Evolutionary conservation across 2,329 filamentous ascomycete species (phyloP), one percentile per base, ranked within the genome.

Genomic region (Paradendryphiella salina): DNA sequence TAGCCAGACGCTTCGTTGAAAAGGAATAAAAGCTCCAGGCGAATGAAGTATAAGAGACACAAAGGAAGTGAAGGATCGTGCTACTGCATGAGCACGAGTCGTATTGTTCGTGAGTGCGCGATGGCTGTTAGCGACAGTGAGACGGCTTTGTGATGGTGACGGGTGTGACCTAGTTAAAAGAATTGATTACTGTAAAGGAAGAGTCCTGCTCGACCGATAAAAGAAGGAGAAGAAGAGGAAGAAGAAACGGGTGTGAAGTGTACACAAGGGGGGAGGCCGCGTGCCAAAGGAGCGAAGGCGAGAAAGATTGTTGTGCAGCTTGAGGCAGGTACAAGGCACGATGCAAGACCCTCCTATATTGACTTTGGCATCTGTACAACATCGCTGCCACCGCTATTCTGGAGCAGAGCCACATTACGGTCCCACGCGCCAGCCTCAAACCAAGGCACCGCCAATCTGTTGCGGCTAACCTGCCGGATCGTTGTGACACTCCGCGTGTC

Each of bases 351-450:
- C 59, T 71, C 69, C 61, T 71, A 71, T 71, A 70, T 70, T 65
- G 62, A 67, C 51, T 63, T 59, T 39, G 54, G 56, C 65, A 61
- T 57, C 57, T 63, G 53, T 59, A 54, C 59, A 49, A 59, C 60
- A 54, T 62, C 55, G 57, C 46, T 57, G 51, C 50, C 53, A 63
- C 47, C 51, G 50, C 43, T 46, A 53, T 46, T 35, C 34, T 54
- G 55, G 58, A 57, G 63, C 61, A 64, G 58, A 67, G 60, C 63
- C 58, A 65, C 56, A 50, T 59, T 56, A 57, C 65, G 55, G 56
- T 59, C 62, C 59, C 61, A 67, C 59, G 65, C 64, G 64, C 67
- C 64, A 67, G 63, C 60, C 63, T 71, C 70, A 71, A 69, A 72
- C 67, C 42, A 57, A 62, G 52, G 54, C 49, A 64, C 55, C 52